Conservation (phyloP, 768 basidiomycete genomes). For the Hygrophoropsis aurantiaca region DNA sequence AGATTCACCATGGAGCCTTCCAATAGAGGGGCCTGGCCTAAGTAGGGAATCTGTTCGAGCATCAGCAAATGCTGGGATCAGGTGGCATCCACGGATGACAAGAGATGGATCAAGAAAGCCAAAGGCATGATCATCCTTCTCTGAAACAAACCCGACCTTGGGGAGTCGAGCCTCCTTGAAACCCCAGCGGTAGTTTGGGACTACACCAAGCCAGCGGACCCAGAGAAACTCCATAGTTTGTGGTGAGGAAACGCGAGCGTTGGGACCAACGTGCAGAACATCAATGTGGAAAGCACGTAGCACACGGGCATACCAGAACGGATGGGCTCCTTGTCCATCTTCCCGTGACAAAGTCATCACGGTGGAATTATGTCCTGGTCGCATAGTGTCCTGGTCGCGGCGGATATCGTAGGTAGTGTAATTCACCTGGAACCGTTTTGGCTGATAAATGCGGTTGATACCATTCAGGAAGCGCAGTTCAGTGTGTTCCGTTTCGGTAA, state of each 20-base stretch:
- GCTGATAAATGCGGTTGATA: constrained; percentile 4
- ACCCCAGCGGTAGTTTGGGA: constrained; percentile 17
- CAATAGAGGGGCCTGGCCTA: not conserved
- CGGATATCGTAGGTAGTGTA: constrained; percentile 22
- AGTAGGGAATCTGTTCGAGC: constrained; percentile 18
- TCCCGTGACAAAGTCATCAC: constrained; percentile 20
- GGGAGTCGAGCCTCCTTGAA: constrained; percentile 19
- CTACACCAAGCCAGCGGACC: constrained; percentile 38
- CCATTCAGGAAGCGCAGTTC: constrained; percentile 4
- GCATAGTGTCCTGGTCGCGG: constrained; percentile 16
- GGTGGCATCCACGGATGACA: constrained; percentile 26
- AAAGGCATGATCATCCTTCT: constrained; percentile 27
- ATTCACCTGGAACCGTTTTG: constrained; percentile 10
- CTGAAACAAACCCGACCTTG: constrained; percentile 29
- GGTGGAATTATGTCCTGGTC: constrained; percentile 9
- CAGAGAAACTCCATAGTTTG: constrained; percentile 31
- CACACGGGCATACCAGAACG: constrained; percentile 22
- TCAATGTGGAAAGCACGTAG: constrained; percentile 19
- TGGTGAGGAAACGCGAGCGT: not conserved
- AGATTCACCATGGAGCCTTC: constrained; percentile 4
- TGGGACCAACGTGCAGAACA: constrained; percentile 4
- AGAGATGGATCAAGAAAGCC: constrained; percentile 33
- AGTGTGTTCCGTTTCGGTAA: constrained; percentile 5
- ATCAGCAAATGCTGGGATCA: constrained; percentile 29
- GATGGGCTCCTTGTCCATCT: constrained; percentile 10